A percentile compares a stretch with the other conserved stretches of the same genome.
phyloP scores from a whole-genome alignment of 352 stramenopile genomes.

The Plasmopara halstedii region DNA sequence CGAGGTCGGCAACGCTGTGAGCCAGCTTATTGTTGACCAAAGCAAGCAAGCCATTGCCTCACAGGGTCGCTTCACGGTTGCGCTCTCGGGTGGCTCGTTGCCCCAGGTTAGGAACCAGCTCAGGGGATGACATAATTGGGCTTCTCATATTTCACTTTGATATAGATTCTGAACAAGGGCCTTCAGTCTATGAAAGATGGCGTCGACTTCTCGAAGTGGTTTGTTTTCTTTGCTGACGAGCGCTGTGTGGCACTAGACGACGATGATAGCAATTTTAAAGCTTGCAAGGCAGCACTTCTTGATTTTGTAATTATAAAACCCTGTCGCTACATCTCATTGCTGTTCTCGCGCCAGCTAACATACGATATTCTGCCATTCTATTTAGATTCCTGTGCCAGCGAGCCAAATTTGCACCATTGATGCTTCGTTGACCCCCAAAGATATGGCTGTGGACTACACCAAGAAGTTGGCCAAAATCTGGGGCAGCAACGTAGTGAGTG shows the following conservation, averaged over 20 bases:
- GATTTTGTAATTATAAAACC: slow-evolving; percentile 39
- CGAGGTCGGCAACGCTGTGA: slow-evolving; percentile 51
- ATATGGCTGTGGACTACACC: slow-evolving; percentile 65
- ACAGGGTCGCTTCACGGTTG: slow-evolving; percentile 68
- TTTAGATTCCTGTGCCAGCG: slow-evolving; percentile 15
- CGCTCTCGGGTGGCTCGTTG: slow-evolving; percentile 82
- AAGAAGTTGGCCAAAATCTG: slow-evolving; percentile 58
- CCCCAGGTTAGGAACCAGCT: slow-evolving; percentile 32
- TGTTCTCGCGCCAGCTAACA: neutral
- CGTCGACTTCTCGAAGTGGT: slow-evolving; percentile 94
- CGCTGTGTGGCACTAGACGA: slow-evolving; percentile 90
- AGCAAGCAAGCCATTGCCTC: slow-evolving; percentile 56
- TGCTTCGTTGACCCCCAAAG: slow-evolving; percentile 50
- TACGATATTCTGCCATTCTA: neutral
- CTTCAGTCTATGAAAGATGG: slow-evolving; percentile 64
- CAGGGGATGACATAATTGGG: neutral
- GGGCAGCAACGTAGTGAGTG: slow-evolving; percentile 50
- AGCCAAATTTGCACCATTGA: slow-evolving; percentile 92
- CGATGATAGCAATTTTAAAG: slow-evolving; percentile 94
- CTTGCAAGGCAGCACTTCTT: slow-evolving; percentile 87
- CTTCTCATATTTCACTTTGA: neutral
- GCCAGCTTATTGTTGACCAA: slow-evolving; percentile 52
- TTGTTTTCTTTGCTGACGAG: slow-evolving; percentile 98
- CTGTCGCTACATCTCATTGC: neutral
- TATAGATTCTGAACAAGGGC: slow-evolving; percentile 75